Conservation (phyloP, 768 basidiomycete species). For the Neoboletus brunneissimus region DNA sequence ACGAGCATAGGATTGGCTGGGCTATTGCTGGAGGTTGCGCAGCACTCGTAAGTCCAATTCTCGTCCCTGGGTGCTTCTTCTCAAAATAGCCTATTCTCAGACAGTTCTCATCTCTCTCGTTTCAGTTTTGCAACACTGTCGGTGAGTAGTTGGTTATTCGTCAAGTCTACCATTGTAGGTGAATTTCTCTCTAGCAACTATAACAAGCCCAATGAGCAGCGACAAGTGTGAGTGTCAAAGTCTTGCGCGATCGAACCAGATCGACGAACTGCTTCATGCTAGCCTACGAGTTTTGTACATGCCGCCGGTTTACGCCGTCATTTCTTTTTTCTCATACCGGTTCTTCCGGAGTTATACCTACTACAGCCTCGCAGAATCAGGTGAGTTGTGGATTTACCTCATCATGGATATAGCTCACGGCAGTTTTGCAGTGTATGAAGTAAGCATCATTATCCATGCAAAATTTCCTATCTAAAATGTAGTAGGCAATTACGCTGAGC, state of each 20-base stretch:
- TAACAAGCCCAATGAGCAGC: conserved; percentile 66
- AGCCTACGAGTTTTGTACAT: conserved; percentile 82
- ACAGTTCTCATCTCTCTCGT: conserved; percentile 59
- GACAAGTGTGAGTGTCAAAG: conserved; percentile 61
- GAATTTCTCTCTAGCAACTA: conserved; percentile 55
- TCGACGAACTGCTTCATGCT: neutral
- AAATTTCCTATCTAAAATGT: conserved; percentile 16
- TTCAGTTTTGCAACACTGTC: conserved; percentile 58
- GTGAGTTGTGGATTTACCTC: conserved; percentile 32
- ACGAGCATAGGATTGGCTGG: conserved; percentile 69
- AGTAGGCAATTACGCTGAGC: conserved; percentile 74
- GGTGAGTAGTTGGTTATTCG: conserved; percentile 39
- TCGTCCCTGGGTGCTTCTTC: neutral
- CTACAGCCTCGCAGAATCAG: conserved; percentile 49
- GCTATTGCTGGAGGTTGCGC: conserved; percentile 64
- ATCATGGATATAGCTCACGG: conserved; percentile 27
- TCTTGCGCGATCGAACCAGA: neutral
- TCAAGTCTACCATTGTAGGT: neutral
- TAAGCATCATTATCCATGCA: conserved; percentile 27
- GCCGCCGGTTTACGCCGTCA: conserved; percentile 77
- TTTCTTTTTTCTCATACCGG: conserved; percentile 85
- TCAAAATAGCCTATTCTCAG: conserved; percentile 31
- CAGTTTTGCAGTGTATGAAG: conserved; percentile 59
- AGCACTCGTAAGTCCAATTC: conserved; percentile 41
- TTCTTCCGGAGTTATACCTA: conserved; percentile 78